These are phyloP conservation scores for Xylaria longipes DNA, from an alignment of 495 filamentous ascomycete genomes.

Conservation along the genomic window DNA sequence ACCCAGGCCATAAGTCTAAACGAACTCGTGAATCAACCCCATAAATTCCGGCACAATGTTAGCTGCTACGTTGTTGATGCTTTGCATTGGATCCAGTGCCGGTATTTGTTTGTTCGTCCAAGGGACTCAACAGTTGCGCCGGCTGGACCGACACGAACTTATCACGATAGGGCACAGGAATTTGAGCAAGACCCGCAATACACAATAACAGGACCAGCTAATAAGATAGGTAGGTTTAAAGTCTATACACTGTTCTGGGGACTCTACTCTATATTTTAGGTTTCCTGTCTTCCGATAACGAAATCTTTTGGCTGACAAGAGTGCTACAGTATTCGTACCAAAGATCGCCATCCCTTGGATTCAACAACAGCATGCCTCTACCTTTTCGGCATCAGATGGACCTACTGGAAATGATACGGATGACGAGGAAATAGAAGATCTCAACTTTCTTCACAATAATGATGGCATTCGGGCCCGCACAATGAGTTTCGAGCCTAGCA, in stretches of 20 bases:
- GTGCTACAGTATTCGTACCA: conserved; percentile 27
- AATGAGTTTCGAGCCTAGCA: neutral
- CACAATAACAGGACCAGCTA: conserved; percentile 3
- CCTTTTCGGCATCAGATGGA: conserved; percentile 23
- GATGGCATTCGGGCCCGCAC: conserved; percentile 35
- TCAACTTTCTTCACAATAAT: conserved; percentile 52
- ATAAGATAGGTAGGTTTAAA: neutral
- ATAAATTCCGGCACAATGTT: conserved; percentile 58
- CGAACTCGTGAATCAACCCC: conserved; percentile 82
- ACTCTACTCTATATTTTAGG: neutral
- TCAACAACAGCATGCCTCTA: neutral
- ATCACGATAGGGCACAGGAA: neutral
- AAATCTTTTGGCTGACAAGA: neutral
- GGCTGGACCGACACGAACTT: neutral
- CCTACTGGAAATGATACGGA: conserved; percentile 47
- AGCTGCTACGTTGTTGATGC: conserved; percentile 77
- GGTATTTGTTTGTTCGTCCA: conserved; percentile 76
- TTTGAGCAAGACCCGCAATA: conserved; percentile 32
- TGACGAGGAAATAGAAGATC: conserved; percentile 60
- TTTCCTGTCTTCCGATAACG: neutral
- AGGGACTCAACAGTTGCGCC: neutral
- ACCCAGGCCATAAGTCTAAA: conserved; percentile 73
- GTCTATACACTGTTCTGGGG: neutral
- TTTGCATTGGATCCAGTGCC: conserved; percentile 88
- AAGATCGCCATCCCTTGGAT: conserved; percentile 30